Evolutionary conservation across 2,329 filamentous ascomycete species (phyloP), one percentile per base, ranked within the genome.

Genomic region (Fusarium bactridioides): DNA sequence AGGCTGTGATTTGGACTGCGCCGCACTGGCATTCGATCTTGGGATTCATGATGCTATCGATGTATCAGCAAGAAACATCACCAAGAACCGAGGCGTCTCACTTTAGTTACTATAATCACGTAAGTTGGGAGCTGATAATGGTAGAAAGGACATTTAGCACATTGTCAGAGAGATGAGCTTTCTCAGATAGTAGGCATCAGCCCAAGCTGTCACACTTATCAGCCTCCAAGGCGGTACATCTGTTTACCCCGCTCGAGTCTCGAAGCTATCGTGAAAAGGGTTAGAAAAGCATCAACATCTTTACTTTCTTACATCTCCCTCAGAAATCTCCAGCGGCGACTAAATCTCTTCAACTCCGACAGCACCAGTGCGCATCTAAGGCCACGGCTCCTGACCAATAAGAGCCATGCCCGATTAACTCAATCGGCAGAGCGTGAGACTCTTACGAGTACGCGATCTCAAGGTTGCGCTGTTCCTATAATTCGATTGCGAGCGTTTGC

Each of bases 401-500:
- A 70, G 67, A 70, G 61, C 16, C 80, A 81, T 79, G 79, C 80
- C 79, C 80, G 76, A 70, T 77, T 78, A 77, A 75, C 74, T 79
- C 76, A 77, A 79, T 79, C 76, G 77, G 76, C 90, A 90, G 88
- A 91, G 88, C 88, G 88, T 90, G 86, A 89, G 89, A 90, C 89
- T 91, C 89, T 87, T 86, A 87, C 10, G 74, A 78, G 76, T 76
- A 69, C 77, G 64, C 75, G 57, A 86, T 86, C 85, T 86, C 83
- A 86, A 86, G 85, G 84, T 83, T 86, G 84, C 84, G 84, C 79
- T 82, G 41, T 72, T 72, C 68, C 69, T 69, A 72, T 65, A 61
- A 40, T 70, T 58, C 62, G 41, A 70, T 67, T 71, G 67, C 62
- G 68, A 70, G 56, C 57, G 27, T 38, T 41, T 54, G 62, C 53